Base-by-base conservation (phyloP, 2,329 filamentous ascomycete genomes). In the Alternaria sp. region DNA sequence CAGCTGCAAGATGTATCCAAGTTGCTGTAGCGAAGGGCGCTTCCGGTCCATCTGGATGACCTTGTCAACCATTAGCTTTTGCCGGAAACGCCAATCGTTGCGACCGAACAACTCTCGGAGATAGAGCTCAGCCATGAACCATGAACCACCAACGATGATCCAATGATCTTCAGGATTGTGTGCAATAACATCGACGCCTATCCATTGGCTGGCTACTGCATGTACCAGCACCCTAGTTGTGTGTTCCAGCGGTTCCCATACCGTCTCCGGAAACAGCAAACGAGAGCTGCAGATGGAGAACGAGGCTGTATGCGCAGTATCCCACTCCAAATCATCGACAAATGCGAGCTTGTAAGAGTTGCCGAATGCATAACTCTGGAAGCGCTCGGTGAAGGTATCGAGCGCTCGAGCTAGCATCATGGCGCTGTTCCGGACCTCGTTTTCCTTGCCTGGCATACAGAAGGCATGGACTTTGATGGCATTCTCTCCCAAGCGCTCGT, bases 91-190 rank as follows among this genome's bases (percentile, higher is more conserved):
- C 76, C 97, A 95, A 71, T 97, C 93, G 75, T 99, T 99, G 75
- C 96, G 96, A 8, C 95, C 95, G 73, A 93, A 96, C 3, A 99
- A 84, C 67, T 89, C 90, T 76, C 90, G 92, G 86, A 98, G 92
- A 79, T 97, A 97, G 4, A 93, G 86, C 70, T 97, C 94, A 1
- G 94, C 93, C 86, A 99, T 97, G 82, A 93, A 99, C 82, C 94
- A 94, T 0, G 94, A 92, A 48, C 96, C 90, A 14, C 94, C 96
- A 55, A 95, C 86, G 12, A 94, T 90, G 20, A 96, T 89, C 95
- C 95, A 99, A 55, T 89, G 88, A 77, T 99, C 95, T 53, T 86
- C 85, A 18, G 89, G 87, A 41, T 90, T 89, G 73, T 93, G 92
- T 0, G 95, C 90, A 49, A 97, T 90, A 67, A 99, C 92, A 74